phyloP scores from a whole-genome alignment of 2,329 filamentous ascomycete species.

The Aspergillus floridensis region DNA sequence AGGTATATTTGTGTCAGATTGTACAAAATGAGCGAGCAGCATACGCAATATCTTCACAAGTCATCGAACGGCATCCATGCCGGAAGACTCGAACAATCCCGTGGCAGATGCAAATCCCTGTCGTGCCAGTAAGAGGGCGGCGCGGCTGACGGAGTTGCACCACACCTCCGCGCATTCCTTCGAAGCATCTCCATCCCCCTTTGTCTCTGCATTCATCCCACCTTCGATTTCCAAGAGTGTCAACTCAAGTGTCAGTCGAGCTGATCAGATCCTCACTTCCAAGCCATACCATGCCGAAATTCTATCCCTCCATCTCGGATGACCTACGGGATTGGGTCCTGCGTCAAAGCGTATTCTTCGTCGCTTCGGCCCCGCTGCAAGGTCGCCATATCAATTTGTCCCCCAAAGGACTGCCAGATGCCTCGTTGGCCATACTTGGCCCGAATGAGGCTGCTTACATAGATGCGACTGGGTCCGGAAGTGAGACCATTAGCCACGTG shows the following conservation, averaged over 20 bases:
- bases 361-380: slow-evolving; percentile 67
- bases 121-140: not conserved
- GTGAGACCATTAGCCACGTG: slow-evolving; percentile 72
- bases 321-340: slow-evolving; percentile 63
- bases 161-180: not conserved
- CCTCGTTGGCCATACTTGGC: slow-evolving; percentile 61
- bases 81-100: not conserved
- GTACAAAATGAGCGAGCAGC: no score
- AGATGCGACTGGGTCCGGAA: slow-evolving; percentile 71
- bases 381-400: slow-evolving; percentile 72
- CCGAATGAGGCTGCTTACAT: slow-evolving; percentile 65
- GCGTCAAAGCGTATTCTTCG: slow-evolving; percentile 71
- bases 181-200: not conserved
- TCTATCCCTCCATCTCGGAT: slow-evolving; percentile 54
- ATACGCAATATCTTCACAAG: no score
- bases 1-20: not conserved
- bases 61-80: no score
- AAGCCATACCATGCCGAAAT: slow-evolving; percentile 54
- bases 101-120: not conserved
- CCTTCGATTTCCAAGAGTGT: no score
- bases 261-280: not conserved
- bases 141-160: not conserved
- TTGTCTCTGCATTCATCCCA: not conserved
- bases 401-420: slow-evolving; percentile 65
- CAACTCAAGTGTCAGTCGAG: not conserved